Base-by-base conservation (phyloP, 768 basidiomycete genomes). In the Rossbeevera mucosa region DNA sequence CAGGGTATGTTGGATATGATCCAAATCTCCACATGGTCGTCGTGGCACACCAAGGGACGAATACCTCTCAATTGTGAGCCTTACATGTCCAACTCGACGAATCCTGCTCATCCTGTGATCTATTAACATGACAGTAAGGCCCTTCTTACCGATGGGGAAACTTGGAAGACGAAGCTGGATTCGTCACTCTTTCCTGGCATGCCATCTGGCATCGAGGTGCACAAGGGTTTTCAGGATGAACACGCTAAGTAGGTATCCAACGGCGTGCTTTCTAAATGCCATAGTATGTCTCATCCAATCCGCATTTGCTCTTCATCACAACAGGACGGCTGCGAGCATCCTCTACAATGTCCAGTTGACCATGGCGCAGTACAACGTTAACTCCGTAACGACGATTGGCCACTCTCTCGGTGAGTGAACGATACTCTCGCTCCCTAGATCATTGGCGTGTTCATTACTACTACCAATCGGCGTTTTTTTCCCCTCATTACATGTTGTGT, bases 131-230 rank as follows among this genome's bases (percentile, higher is more conserved):
- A 60, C 53, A 74, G 76, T 30, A 7, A 67, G 6, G 57, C 74
- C 12, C 44, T 67, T 47, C 52, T 80, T 28, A 76, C 75, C 0
- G 80, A 81, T 54, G 53, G 26, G 0, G 54, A 77, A 42, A 33
- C 77, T 47, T 14, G 66, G 31, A 62, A 67, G 42, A 52, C 52
- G 4, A 47, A 25, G 2, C 59, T 79, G n/a, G 61, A 76, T 51
- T 20, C 72, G 1, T 53, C 66, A 0, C 69, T 80, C 2, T 83
- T 81, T 67, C 78, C 78, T 0, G 76, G 76, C 0, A 28, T 82
- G 13, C 52, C 62, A 41, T 69, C 72, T 2, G 55, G 50, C 16
- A 63, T 82, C 3, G 11, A 69, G 51, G 74, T 71, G 1, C 80
- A 82, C 56, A 48, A 51, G 5, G 81, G 81, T 1, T 83, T 83